Evolutionary conservation across 306 rosid species (phyloP).

Genomic region (Mimosa bimucronata): DNA sequence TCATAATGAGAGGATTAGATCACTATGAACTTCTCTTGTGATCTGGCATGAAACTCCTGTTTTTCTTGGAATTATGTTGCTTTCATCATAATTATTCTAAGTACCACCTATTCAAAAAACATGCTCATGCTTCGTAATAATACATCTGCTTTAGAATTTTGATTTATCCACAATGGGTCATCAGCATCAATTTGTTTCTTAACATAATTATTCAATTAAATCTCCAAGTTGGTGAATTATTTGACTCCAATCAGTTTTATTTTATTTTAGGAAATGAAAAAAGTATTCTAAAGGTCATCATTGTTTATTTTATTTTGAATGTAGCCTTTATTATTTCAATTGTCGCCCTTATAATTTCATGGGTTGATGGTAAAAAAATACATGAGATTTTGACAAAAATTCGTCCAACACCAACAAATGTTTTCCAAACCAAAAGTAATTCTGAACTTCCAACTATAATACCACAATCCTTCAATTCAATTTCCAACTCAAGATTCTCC

Average conservation of each 20-base stretch:
- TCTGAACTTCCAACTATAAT: too few species aligned
- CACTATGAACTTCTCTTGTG: not conserved
- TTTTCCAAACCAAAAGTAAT: too few species aligned
- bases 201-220: not conserved
- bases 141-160: not conserved
- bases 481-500: slow-evolving; percentile 36
- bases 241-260: not conserved
- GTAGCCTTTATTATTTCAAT: too few species aligned
- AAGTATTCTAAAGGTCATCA: too few species aligned
- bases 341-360: too few species aligned
- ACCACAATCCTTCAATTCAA: not conserved
- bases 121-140: not conserved
- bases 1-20: slow-evolving; percentile 8
- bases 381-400: too few species aligned
- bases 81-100: slow-evolving; percentile 20
- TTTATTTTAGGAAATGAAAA: not conserved
- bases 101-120: slow-evolving; percentile 37
- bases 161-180: slow-evolving; percentile 8
- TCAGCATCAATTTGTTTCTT: not conserved
- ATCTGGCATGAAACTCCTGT: slow-evolving; percentile 24
- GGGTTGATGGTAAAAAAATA: too few species aligned
- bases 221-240: not conserved
- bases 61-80: slow-evolving; percentile 22
- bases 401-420: too few species aligned
- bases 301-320: too few species aligned